Conservation (phyloP, 2,329 filamentous ascomycete genomes). For the Aureobasidium sp. region DNA sequence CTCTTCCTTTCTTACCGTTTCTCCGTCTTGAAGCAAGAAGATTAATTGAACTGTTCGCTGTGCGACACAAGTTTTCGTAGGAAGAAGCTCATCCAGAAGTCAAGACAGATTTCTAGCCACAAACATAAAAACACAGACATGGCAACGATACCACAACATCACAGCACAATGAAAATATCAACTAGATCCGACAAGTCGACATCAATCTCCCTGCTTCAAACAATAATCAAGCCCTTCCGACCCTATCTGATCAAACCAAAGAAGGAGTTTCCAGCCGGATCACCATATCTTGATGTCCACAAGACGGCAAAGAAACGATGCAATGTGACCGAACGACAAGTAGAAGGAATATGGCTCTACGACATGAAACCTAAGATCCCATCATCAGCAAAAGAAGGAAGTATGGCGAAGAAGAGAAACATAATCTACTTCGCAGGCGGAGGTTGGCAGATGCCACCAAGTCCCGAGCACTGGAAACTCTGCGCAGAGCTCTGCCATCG, state of each 20-base stretch:
- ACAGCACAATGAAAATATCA: neutral
- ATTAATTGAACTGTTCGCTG: too few relatives aligned
- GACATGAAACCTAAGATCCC: slow-evolving; percentile 30
- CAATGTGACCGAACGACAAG: slow-evolving; percentile 34
- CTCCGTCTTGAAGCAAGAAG: neutral
- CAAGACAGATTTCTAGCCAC: too few relatives aligned
- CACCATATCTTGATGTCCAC: slow-evolving; percentile 33
- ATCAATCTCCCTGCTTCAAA: slow-evolving; percentile 32
- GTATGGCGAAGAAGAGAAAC: slow-evolving; percentile 22
- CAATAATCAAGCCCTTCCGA: slow-evolving; percentile 33
- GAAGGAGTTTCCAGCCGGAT: slow-evolving; percentile 32
- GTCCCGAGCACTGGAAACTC: slow-evolving; percentile 47
- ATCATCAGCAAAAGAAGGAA: slow-evolving; percentile 10
- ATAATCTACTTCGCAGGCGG: slow-evolving; percentile 53
- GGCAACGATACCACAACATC: neutral
- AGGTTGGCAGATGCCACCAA: slow-evolving; percentile 48
- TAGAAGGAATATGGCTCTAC: slow-evolving; percentile 42
- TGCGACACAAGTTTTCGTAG: too few relatives aligned
- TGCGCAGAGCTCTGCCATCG: slow-evolving; percentile 39
- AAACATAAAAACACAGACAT: neutral
- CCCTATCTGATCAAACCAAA: slow-evolving; percentile 30
- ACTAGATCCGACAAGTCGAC: slow-evolving; percentile 30
- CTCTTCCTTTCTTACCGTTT: neutral
- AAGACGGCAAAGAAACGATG: slow-evolving; percentile 30
- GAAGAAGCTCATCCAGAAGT: too few relatives aligned